Conservation (phyloP, 768 basidiomycete species). For the Phanerodontia chrysosporium region DNA sequence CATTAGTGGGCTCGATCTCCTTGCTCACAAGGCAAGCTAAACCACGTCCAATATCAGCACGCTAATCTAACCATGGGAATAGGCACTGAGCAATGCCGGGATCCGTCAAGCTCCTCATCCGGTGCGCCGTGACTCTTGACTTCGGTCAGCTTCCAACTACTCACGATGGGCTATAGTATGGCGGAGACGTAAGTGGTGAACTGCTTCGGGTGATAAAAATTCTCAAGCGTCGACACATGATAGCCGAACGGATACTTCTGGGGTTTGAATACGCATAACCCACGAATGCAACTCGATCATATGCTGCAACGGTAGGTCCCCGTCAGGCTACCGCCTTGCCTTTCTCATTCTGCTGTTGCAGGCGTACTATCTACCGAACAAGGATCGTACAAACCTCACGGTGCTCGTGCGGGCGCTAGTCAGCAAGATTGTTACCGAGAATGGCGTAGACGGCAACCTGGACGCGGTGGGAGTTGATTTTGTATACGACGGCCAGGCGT, state of each 20-base stretch:
- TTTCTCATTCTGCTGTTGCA: background rate
- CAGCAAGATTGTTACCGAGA: constrained; percentile 20
- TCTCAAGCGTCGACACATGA: background rate
- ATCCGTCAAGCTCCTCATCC: constrained; percentile 8
- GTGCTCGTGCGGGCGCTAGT: constrained; percentile 28
- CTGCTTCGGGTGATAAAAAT: background rate
- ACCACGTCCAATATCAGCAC: background rate
- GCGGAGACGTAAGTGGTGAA: constrained; percentile 15
- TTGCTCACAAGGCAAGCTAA: background rate
- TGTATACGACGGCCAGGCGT: constrained; percentile 23
- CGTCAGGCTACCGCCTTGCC: background rate
- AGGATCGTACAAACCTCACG: constrained; percentile 25
- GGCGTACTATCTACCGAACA: constrained; percentile 21
- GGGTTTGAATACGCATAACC: constrained; percentile 16
- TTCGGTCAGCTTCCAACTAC: background rate
- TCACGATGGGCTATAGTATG: constrained; percentile 10
- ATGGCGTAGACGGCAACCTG: background rate
- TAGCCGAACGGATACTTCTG: constrained; percentile 16
- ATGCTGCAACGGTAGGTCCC: constrained; percentile 21
- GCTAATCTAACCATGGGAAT: background rate
- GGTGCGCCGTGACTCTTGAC: constrained; percentile 3
- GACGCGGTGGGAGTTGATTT: constrained; percentile 43
- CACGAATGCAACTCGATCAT: constrained; percentile 14
- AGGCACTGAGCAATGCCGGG: background rate
- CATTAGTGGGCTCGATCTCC: background rate